Conservation (phyloP, 164 flowering plant genomes). For the Dillenia turbinata region DNA sequence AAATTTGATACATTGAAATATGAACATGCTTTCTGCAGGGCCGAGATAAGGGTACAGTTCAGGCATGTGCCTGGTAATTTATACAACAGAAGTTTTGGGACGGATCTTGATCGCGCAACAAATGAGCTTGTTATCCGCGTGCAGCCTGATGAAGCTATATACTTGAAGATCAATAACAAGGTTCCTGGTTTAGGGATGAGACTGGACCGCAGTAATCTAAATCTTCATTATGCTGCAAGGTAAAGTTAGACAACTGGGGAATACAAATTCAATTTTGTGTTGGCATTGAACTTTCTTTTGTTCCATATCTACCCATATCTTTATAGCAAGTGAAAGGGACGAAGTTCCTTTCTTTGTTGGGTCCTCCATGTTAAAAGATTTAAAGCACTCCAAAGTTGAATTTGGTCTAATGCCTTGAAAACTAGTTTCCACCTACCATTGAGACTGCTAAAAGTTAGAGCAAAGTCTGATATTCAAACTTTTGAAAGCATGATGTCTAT, state of each 20-base stretch:
- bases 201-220: constrained; percentile 82
- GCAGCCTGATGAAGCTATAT: constrained; percentile 97
- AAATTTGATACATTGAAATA: background rate
- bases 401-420: no score
- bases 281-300: no score
- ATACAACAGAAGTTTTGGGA: constrained; percentile 65
- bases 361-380: no score
- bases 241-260: constrained; percentile 9
- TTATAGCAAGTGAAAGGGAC: no score
- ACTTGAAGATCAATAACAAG: constrained; percentile 91
- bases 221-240: constrained; percentile 92
- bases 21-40: constrained; percentile 31
- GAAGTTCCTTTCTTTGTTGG: no score
- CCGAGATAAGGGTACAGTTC: constrained; percentile 94
- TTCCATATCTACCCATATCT: no score
- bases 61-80: constrained; percentile 94
- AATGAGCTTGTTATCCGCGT: constrained; percentile 93
- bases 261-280: background rate
- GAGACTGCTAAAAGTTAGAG: no score
- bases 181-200: constrained; percentile 93
- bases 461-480: background rate
- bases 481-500: background rate
- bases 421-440: no score
- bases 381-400: no score
- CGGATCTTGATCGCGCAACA: constrained; percentile 81